phyloP scores from a whole-genome alignment of 352 stramenopile species.

The Phytophthora europaea region DNA sequence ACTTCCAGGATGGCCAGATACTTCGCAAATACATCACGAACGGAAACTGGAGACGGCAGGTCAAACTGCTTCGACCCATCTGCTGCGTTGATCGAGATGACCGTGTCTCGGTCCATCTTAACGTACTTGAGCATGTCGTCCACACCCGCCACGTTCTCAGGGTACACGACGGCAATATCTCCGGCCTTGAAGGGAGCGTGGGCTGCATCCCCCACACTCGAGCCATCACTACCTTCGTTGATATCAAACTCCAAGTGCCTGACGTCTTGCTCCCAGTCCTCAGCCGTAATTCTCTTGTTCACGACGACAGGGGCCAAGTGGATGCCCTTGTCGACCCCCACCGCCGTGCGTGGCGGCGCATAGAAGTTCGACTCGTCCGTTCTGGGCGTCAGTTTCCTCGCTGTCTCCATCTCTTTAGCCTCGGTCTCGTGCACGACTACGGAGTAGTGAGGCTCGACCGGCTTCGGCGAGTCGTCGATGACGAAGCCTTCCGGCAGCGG shows the following conservation, averaged over 20 bases:
- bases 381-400: conserved; percentile 35
- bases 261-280: conserved; percentile 86
- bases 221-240: not conserved
- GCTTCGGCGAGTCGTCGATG: conserved; percentile 74
- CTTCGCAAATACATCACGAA: conserved; percentile 81
- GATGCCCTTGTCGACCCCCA: conserved; percentile 58
- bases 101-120: conserved; percentile 39
- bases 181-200: conserved; percentile 60
- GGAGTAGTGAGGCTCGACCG: conserved; percentile 60
- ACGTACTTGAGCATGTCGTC: conserved; percentile 76
- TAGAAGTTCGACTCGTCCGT: conserved; percentile 67
- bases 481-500: conserved; percentile 61
- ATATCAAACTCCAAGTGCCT: conserved; percentile 83
- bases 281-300: conserved; percentile 74
- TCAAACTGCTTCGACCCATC: conserved; percentile 59
- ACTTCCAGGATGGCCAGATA: conserved; percentile 91
- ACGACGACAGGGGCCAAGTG: conserved; percentile 60
- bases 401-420: conserved; percentile 19
- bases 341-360: conserved; percentile 50
- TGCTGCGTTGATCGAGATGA: conserved; percentile 61
- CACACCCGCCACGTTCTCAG: conserved; percentile 79
- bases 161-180: conserved; percentile 83
- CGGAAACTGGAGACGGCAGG: conserved; percentile 60
- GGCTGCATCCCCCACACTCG: not conserved
- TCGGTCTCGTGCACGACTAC: conserved; percentile 41